Percentiles rank a stretch among this genome's conserved stretches.
Conservation (phyloP, 2,329 filamentous ascomycete species). For the Microsporum audouinii region DNA sequence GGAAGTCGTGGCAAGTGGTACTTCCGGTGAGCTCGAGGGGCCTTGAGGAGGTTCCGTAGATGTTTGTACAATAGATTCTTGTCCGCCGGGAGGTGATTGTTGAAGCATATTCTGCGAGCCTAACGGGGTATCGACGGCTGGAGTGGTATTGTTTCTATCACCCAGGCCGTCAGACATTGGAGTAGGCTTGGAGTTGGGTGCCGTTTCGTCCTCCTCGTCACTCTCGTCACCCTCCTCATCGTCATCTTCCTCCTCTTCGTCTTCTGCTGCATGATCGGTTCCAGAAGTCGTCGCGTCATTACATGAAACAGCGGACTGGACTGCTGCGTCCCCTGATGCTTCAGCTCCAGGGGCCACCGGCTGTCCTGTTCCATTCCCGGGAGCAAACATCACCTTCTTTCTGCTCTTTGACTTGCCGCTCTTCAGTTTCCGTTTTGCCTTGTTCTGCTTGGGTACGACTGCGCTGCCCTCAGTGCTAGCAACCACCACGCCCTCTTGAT, state of each 20-base stretch:
- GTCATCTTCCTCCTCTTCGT: slow-evolving; percentile 37
- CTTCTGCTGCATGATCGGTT: slow-evolving; percentile 34
- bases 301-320: slow-evolving; percentile 13
- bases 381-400: slow-evolving; percentile 54
- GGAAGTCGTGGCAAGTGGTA: background rate
- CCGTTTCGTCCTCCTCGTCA: slow-evolving; percentile 43
- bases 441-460: slow-evolving; percentile 41
- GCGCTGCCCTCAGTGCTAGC: slow-evolving; percentile 37
- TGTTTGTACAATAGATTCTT: background rate
- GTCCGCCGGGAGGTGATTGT: background rate
- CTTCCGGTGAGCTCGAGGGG: background rate
- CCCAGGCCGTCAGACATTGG: slow-evolving; percentile 14
- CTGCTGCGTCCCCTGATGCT: slow-evolving; percentile 18
- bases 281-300: slow-evolving; percentile 29
- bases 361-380: slow-evolving; percentile 33
- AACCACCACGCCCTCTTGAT: slow-evolving; percentile 49
- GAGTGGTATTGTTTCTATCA: background rate
- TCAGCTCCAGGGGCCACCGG: slow-evolving; percentile 31
- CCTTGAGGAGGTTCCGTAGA: background rate
- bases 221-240: slow-evolving; percentile 40
- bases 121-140: background rate
- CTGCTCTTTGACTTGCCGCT: slow-evolving; percentile 61
- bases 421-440: slow-evolving; percentile 69
- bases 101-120: background rate
- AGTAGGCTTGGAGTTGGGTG: slow-evolving; percentile 35